Base-by-base conservation (phyloP, 2,329 filamentous ascomycete species). In the Botrytis paeoniae region DNA sequence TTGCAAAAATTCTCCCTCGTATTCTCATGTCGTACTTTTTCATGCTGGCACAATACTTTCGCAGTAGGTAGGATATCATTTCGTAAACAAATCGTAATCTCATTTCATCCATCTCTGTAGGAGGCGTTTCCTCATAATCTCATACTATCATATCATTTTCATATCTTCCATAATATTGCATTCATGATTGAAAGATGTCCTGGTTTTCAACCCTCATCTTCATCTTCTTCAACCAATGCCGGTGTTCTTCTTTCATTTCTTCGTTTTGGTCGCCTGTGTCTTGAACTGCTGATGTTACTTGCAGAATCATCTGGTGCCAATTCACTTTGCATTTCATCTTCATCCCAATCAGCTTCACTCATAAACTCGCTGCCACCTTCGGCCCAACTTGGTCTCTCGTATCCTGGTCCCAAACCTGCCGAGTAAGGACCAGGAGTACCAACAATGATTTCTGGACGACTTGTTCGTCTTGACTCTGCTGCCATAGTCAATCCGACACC, bases 301-400 rank as follows among this genome's bases (percentile, higher is more conserved):
- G 93, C 93, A 71, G 89, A 92, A 81, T 95, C 93, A 79, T 95
- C 93, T 0, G 93, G 93, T 77, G 90, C 90, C 66, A 95, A 85
- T 75, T 90, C 88, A 76, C 85, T 87, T 69, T 82, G 82, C 73
- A 89, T 86, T 71, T 90, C 88, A 65, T 86, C 85, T 45, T 74
- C 77, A 61, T 80, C 80, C 78, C 79, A 80, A 48, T 81, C 80
- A 72, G 78, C 80, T 71, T 80, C 79, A 69, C 78, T 79, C 29
- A 84, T 85, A 84, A 88, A 88, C 73, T 90, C 89, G 66, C 77
- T 79, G 4, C 74, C 76, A 32, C 76, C 75, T 37, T 79, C 78
- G 32, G 74, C 76, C 77, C 79, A 79, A 62, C 70, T 73, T 35
- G 76, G 79, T 74, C 80, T 74, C 73, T 80, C 80, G 69, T 81